Evolutionary conservation across 495 filamentous ascomycete species (phyloP).

Genomic region (Penicillium atrosanguineum): DNA sequence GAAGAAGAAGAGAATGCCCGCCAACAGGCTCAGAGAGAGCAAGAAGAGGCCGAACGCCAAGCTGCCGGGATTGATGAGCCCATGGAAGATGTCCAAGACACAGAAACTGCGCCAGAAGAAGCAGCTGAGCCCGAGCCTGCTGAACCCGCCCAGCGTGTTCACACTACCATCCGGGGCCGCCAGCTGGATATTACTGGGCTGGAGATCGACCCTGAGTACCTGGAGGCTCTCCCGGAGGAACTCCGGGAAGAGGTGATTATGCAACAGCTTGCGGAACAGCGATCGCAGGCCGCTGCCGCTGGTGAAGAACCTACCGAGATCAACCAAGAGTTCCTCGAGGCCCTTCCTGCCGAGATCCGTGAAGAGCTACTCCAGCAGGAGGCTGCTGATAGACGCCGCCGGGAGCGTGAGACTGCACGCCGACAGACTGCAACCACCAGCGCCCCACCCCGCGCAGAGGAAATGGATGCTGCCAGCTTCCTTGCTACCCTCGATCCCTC

Average conservation of each 20-base stretch:
- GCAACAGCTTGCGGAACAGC: constrained; percentile 76
- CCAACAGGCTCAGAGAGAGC: constrained; percentile 43
- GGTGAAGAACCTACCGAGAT: constrained; percentile 86
- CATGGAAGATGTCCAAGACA: constrained; percentile 85
- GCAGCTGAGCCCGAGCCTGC: constrained; percentile 41
- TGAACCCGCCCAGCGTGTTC: constrained; percentile 58
- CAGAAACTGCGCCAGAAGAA: constrained; percentile 36
- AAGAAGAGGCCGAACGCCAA: constrained; percentile 47
- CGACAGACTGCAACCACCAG: constrained; percentile 54
- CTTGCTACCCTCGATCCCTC: constrained; percentile 84
- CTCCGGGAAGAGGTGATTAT: constrained; percentile 93
- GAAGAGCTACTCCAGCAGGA: constrained; percentile 89
- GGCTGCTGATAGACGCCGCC: constrained; percentile 80
- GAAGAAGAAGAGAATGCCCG: constrained; percentile 61
- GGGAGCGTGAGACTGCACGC: constrained; percentile 76
- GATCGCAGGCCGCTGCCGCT: constrained; percentile 73
- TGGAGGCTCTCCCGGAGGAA: constrained; percentile 92
- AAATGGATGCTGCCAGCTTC: constrained; percentile 93
- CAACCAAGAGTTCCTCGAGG: constrained; percentile 90
- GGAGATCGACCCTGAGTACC: constrained; percentile 90
- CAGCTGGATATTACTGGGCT: constrained; percentile 89
- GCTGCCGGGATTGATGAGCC: constrained; percentile 49
- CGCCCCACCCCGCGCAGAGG: constrained; percentile 61
- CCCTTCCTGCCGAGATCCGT: constrained; percentile 84
- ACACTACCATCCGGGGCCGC: constrained; percentile 77